Base-by-base conservation (phyloP, 305 asterid genomes). In the Fraxinus dipetala region DNA sequence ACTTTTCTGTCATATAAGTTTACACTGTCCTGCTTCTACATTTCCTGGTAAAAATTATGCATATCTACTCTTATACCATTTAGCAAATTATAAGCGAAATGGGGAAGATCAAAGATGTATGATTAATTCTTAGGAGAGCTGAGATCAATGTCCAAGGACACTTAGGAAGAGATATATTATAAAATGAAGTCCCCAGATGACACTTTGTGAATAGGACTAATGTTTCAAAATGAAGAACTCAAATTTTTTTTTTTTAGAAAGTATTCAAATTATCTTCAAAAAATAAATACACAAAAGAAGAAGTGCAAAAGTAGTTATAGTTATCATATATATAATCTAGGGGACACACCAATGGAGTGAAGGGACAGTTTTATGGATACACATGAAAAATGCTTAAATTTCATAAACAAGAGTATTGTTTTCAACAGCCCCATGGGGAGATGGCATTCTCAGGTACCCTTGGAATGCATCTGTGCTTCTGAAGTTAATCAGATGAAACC, bases 401-500 rank as follows among this genome's bases (percentile, higher is more conserved):
- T 63, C 16, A 63, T 24, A 9, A 10, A 22, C 32, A 24, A 28
- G 14, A 24, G 32, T 22, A 24, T 10, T 61, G 32, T 61, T 36
- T 76, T 22, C 38, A 36, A 63, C 43, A 20, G 5, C 6, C 11
- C 8, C 9, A 2, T 74, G 18, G 73, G 36, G 48, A 54, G 67
- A 28, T 67, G 38, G 74, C 74, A 48, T 54, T 56, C 65, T 73
- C 28, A 24, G 73, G 16, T 69, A 34, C 13, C 65, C 16, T 13
- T 34, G 61, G 67, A 40, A 20, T 79, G 56, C 61, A 30, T 28
- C 34, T 63, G 36, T 67, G 72, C 6, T 40, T 26, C 51, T 78
- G 26, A 63, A 78, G 28, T 61, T 24, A 61, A 8, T 65, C 76
- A 65, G 35, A 77, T 75, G 30, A 30, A 79, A 79, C 70, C 70